Base-by-base conservation (phyloP, 176 grass and related monocot genomes). In the Poa annua region DNA sequence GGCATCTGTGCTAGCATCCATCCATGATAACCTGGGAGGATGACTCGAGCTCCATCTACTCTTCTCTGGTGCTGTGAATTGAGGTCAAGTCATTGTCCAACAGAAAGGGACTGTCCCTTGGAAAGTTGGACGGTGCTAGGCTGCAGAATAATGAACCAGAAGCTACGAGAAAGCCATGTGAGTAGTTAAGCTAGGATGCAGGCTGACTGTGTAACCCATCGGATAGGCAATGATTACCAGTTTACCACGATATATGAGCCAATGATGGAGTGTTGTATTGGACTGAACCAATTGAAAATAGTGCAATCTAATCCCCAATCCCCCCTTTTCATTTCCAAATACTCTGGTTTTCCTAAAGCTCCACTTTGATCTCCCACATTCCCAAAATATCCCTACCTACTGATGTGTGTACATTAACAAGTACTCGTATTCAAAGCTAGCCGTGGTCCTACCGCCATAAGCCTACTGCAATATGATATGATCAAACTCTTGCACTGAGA, bases 241-340 rank as follows among this genome's bases (percentile, higher is more conserved):
- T 39, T 39, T 39, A 39, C 38, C 38, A 39, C 38, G 17, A 38
- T 41, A 41, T 71, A 72, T 72, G 47, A 72, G 69, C 21, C 6
- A 72, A 48, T 21, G 69, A 71, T 48, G 69, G 69, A 9, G 44
- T 16, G 69, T 49, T 47, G 41, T 26, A 72, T 29, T 72, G 69
- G 21, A 72, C 7, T 13, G 21, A 48, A 72, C 42, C 21, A 72
- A 15, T 26, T 70, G 10, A 72, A 12, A 72, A 22, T 72, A 17
- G 47, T 47, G 13, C 22, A 72, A 72, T 26, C 17, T 39, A 39
- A 70, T 70, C 66, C 20, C 9, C 66, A 70, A 22, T 22, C 42
- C 42, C 36, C 34, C n/a, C 20, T 12, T 12, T 42, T 21, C 10
- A 19, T 70, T 20, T 71, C 62, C 39, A 44, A 73, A 26, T 24